phyloP scores from a whole-genome alignment of 1,284 basidiomycete genomes.

The Somion occarium region DNA sequence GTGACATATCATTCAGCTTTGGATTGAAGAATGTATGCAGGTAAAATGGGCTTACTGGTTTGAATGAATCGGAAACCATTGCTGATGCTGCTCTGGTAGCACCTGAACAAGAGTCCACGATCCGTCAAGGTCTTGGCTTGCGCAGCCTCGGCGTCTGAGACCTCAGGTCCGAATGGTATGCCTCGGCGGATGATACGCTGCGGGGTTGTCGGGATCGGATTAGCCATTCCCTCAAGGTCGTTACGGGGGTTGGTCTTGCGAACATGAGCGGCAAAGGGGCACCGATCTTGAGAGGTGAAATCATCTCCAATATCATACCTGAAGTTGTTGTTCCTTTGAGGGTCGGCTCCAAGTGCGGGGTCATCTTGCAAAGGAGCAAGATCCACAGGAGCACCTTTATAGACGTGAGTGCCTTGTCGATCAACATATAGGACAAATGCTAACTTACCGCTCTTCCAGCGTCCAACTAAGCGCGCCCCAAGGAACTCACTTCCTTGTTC shows the following conservation, averaged over 20 bases:
- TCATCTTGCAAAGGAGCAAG: conserved; percentile 30
- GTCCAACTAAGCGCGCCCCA: conserved; percentile 49
- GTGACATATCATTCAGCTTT: neutral
- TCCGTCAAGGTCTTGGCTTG: conserved; percentile 32
- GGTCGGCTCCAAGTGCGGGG: conserved; percentile 27
- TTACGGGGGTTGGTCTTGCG: conserved; percentile 50
- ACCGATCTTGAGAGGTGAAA: conserved; percentile 33
- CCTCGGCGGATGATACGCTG: conserved; percentile 30
- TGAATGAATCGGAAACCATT: conserved; percentile 48
- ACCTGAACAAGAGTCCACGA: conserved; percentile 46
- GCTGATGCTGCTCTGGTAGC: conserved; percentile 42
- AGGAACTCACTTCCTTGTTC: conserved; percentile 43
- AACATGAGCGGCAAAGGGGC: conserved; percentile 53
- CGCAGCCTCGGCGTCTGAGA: conserved; percentile 32
- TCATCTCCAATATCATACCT: conserved; percentile 22
- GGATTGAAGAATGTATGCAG: neutral
- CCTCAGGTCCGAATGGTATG: conserved; percentile 36
- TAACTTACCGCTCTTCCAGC: conserved; percentile 54
- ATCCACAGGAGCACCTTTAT: conserved; percentile 30
- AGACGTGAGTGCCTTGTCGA: neutral
- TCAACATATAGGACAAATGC: neutral
- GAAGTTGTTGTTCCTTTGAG: conserved; percentile 34
- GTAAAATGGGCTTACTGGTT: conserved; percentile 16
- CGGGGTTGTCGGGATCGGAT: conserved; percentile 6
- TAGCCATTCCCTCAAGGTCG: conserved; percentile 29